Base-by-base conservation (phyloP, 2,329 filamentous ascomycete genomes). In the Sarocladiaceae sp. region DNA sequence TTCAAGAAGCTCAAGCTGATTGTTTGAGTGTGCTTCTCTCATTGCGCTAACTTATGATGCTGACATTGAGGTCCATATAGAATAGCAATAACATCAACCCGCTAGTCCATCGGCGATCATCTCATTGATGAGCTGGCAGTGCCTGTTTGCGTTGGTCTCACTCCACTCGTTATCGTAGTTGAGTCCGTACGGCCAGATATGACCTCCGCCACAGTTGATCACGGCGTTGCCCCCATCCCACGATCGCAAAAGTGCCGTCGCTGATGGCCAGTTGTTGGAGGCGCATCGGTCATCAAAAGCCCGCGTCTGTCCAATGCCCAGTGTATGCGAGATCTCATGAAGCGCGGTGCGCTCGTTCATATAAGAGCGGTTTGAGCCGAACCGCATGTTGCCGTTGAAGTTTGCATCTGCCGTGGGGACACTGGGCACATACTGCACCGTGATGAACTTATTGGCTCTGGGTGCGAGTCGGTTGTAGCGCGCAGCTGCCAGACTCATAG, bases 341-440 rank as follows among this genome's bases (percentile, higher is more conserved):
- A 73, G 58, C 4, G 69, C 68, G 3, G 68, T 71, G 12, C 69
- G 67, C 54, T 72, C 66, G 37, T 54, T 71, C 69, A 73, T 72
- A 58, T 68, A 72, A 0, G 62, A 49, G 6, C 69, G 54, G 59
- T 70, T 60, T 10, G 60, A 57, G 4, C 68, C 69, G 54, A 73
- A 72, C 11, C 69, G 65, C n/a, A 72, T 56, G 53, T 68, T 63
- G 32, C 69, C 69, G 52, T 65, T 69, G 55, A 61, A 67, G 59
- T 55, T 68, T 6, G 61, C 69, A 49, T 72, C 69, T 18, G 69
- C 69, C 0, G 69, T 72, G 9, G 62, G 59, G 10, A 73, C 68
- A 16, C 66, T 58, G 6, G 69, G 66, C 6, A 58, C 53, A 54
- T 73, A 72, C 29, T 60, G 55, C 19, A 68, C 66, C 1, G 55